These are phyloP conservation scores for Keithomyces neogunnii DNA, from an alignment of 2,329 filamentous ascomycete species.

Conservation along the genomic window DNA sequence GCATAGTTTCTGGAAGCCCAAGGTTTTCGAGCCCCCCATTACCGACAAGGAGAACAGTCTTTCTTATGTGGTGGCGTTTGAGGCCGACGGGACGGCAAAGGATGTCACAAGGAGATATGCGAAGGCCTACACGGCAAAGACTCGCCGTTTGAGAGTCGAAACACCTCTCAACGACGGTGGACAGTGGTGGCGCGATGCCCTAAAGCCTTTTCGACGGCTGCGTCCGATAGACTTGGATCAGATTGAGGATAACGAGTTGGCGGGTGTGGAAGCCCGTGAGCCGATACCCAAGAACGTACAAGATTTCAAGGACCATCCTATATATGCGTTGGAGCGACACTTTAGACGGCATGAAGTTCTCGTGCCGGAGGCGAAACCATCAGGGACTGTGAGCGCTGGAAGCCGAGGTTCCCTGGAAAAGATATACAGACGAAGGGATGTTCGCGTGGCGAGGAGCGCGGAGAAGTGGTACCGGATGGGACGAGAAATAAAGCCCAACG, in stretches of 20 bases:
- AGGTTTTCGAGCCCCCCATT: constrained; percentile 73
- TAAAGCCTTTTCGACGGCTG: constrained; percentile 37
- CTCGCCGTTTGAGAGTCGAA: constrained; percentile 73
- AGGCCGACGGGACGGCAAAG: constrained; percentile 65
- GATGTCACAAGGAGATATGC: constrained; percentile 86
- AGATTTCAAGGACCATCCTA: constrained; percentile 80
- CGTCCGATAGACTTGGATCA: constrained; percentile 61
- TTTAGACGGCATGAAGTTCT: constrained; percentile 77
- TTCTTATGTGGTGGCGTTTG: constrained; percentile 78
- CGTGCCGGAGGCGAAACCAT: constrained; percentile 56
- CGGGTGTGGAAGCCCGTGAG: constrained; percentile 63
- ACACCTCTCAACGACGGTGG: constrained; percentile 36
- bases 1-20: constrained; percentile 62
- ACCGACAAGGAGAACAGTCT: constrained; percentile 69
- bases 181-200: constrained; percentile 44
- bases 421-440: constrained; percentile 75
- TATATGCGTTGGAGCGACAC: constrained; percentile 79
- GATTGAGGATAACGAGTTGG: constrained; percentile 72
- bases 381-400: constrained; percentile 70
- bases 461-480: constrained; percentile 91
- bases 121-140: constrained; percentile 87
- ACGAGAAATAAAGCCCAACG: constrained; percentile 65
- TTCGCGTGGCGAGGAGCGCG: constrained; percentile 66
- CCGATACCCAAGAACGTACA: constrained; percentile 78
- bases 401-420: constrained; percentile 57